Evolutionary conservation across 164 flowering plant species (phyloP).

Genomic region (Kingdonia uniflora): DNA sequence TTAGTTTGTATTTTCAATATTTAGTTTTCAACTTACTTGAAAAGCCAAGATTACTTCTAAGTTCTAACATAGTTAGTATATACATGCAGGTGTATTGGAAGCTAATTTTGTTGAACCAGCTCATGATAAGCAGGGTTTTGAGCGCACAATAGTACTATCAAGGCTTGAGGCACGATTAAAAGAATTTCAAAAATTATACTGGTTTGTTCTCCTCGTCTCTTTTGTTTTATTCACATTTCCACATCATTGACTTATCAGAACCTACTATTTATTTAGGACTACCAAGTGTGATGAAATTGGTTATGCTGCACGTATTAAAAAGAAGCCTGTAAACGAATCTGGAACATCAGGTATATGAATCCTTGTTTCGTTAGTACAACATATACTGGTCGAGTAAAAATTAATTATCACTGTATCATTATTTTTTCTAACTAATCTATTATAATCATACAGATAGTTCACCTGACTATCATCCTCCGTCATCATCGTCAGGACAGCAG

Average conservation of each 20-base stretch:
- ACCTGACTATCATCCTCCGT: not conserved
- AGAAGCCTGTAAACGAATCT: slow-evolving; percentile 16
- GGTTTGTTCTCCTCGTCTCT: slow-evolving; percentile 32
- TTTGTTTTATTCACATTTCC: not conserved
- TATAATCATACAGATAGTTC: not conserved
- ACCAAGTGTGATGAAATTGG: slow-evolving; percentile 61
- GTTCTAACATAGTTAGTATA: not conserved
- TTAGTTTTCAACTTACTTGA: not conserved
- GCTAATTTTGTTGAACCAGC: slow-evolving; percentile 99
- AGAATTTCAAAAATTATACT: slow-evolving; percentile 72
- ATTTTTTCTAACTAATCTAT: not conserved
- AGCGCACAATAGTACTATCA: slow-evolving; percentile 81
- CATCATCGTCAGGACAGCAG: not conserved
- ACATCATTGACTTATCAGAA: slow-evolving; percentile 1
- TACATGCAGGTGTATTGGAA: slow-evolving; percentile 70
- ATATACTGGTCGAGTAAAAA: too few species aligned
- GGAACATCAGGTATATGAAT: slow-evolving; percentile 22
- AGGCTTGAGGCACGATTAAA: slow-evolving; percentile 61
- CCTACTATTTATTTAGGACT: slow-evolving; percentile 28
- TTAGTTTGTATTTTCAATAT: not conserved
- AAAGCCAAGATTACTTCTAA: not conserved
- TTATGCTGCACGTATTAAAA: slow-evolving; percentile 49
- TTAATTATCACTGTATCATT: too few species aligned
- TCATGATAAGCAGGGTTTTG: slow-evolving; percentile 98
- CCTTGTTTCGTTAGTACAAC: too few species aligned